Conservation (phyloP, 2,329 filamentous ascomycete species). For the Atkinsonella hypoxylon region DNA sequence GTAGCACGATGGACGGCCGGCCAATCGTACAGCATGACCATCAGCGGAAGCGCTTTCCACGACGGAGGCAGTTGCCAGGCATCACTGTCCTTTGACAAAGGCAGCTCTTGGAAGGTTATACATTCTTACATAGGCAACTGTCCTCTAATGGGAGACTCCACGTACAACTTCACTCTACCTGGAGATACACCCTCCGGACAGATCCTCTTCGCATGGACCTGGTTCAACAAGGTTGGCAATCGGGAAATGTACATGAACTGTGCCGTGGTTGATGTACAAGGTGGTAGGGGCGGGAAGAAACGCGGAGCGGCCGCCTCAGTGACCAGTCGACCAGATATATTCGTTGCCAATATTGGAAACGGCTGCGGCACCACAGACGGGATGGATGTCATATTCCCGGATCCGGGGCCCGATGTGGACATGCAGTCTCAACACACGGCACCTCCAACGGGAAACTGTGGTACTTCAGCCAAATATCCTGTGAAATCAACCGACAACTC, state of each 20-base stretch:
- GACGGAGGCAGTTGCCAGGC: constrained; percentile 52
- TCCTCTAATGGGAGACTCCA: constrained; percentile 16
- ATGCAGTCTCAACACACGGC: background rate
- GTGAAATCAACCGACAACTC: background rate
- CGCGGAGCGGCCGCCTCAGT: constrained; percentile 22
- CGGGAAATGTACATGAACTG: constrained; percentile 64
- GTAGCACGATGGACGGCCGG: constrained; percentile 45
- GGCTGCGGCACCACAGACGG: constrained; percentile 43
- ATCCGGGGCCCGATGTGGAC: constrained; percentile 41
- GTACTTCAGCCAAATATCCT: background rate
- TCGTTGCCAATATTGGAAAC: constrained; percentile 51
- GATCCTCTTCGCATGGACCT: constrained; percentile 49
- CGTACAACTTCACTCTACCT: constrained; percentile 40
- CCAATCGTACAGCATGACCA: constrained; percentile 35
- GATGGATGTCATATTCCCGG: constrained; percentile 49
- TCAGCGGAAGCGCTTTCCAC: constrained; percentile 41
- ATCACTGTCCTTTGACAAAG: constrained; percentile 48
- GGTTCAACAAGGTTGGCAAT: constrained; percentile 52
- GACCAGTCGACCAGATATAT: constrained; percentile 46
- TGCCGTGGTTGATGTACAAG: constrained; percentile 40
- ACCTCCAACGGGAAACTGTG: constrained; percentile 1
- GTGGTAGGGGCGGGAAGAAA: constrained; percentile 20
- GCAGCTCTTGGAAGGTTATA: constrained; percentile 42
- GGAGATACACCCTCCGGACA: constrained; percentile 32
- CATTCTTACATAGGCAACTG: constrained; percentile 23